Percentiles rank a stretch among this genome's conserved stretches.
phyloP scores from a whole-genome alignment of 2,329 filamentous ascomycete genomes.

The Colletotrichum sp. region DNA sequence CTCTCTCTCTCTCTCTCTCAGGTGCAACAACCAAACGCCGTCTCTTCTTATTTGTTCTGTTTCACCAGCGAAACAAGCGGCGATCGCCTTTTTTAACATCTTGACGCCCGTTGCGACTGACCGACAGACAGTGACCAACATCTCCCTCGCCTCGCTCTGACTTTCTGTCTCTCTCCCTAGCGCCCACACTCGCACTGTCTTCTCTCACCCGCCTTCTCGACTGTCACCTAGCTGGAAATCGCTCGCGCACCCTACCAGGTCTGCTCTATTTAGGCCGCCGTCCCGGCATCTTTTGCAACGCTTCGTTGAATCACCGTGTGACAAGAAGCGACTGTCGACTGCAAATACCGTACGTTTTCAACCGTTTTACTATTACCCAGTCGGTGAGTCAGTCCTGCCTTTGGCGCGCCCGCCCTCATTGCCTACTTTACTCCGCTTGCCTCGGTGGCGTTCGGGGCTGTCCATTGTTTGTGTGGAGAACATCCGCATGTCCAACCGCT shows the following conservation, averaged over 20 bases:
- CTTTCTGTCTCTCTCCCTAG: not conserved
- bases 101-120: not conserved
- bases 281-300: not conserved
- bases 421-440: not conserved
- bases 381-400: slow-evolving; percentile 11
- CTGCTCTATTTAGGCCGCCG: not conserved
- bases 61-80: not conserved
- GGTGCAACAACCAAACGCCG: not conserved
- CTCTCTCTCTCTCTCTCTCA: not conserved
- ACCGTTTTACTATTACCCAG: not conserved
- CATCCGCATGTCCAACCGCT: not conserved
- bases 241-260: not conserved
- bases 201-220: not conserved
- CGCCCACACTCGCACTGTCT: not conserved
- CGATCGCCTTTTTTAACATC: not conserved
- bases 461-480: slow-evolving; percentile 1
- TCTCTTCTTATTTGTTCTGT: not conserved
- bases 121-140: not conserved
- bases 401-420: not conserved
- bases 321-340: not conserved
- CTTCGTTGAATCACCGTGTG: slow-evolving; percentile 1
- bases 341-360: not conserved
- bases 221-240: not conserved
- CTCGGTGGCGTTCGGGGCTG: slow-evolving; percentile 5
- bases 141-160: not conserved